Percentiles rank a stretch among this genome's conserved stretches.
Evolutionary conservation across 2,329 filamentous ascomycete genomes (phyloP).

Genomic region (Sporothrix schenckii): DNA sequence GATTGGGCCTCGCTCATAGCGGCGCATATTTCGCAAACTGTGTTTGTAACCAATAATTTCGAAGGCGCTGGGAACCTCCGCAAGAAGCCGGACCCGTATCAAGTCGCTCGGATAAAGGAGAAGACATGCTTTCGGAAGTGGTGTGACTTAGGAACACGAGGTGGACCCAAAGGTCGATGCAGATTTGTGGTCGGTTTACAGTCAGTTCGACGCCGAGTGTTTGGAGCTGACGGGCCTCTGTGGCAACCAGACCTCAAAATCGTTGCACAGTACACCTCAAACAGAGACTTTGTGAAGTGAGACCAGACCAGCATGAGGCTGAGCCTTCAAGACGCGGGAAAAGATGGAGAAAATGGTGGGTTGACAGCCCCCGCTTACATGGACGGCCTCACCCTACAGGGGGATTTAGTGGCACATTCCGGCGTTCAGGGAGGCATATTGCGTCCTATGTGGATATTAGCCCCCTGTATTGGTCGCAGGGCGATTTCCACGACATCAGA

Average conservation of each 20-base stretch:
- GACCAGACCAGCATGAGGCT: background rate
- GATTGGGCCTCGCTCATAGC: too few species aligned
- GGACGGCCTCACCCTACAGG: constrained; percentile 19
- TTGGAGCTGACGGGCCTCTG: too few species aligned
- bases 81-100: too few species aligned
- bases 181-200: too few species aligned
- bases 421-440: background rate
- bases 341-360: background rate
- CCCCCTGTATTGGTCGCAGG: background rate
- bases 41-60: background rate
- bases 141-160: background rate
- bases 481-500: too few species aligned
- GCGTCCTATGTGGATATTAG: background rate
- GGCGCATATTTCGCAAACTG: background rate
- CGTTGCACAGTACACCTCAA: too few species aligned
- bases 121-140: background rate
- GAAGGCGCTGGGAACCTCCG: background rate
- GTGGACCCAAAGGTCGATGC: too few species aligned
- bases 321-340: background rate
- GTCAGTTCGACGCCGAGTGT: too few species aligned
- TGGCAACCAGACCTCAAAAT: too few species aligned
- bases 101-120: background rate
- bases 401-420: background rate
- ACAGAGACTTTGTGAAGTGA: background rate
- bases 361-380: background rate